Conservation (phyloP, 352 stramenopile species). For the Globisporangium paddicum region DNA sequence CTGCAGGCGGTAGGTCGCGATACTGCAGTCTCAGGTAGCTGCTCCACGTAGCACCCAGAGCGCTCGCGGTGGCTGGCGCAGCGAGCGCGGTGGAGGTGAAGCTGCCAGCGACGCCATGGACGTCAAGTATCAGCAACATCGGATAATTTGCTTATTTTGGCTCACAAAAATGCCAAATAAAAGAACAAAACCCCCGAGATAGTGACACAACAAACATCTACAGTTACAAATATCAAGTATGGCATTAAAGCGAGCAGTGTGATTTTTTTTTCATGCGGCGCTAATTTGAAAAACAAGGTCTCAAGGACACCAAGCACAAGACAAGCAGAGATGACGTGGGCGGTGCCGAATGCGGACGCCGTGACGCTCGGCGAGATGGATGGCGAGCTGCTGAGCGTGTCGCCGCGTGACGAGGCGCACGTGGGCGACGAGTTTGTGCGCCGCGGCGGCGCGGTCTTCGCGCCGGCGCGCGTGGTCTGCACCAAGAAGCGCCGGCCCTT, state of each 20-base stretch:
- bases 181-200: too few species aligned
- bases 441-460: constrained; percentile 48
- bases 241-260: too few species aligned
- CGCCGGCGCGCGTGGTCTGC: constrained; percentile 42
- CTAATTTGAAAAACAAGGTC: too few species aligned
- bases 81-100: constrained; percentile 26
- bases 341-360: constrained; percentile 50
- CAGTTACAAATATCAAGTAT: too few species aligned
- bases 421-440: constrained; percentile 64
- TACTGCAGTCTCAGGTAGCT: constrained; percentile 23
- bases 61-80: constrained; percentile 16
- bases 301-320: not conserved
- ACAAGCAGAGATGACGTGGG: constrained; percentile 44
- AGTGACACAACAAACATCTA: too few species aligned
- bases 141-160: too few species aligned
- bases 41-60: constrained; percentile 21
- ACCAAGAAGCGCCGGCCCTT: constrained; percentile 53
- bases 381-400: constrained; percentile 71
- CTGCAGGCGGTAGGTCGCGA: constrained; percentile 5
- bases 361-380: constrained; percentile 76
- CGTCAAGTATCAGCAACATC: constrained; percentile 23
- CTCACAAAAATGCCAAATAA: too few species aligned
- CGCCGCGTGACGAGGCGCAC: constrained; percentile 45
- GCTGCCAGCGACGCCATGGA: constrained; percentile 14
- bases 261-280: too few species aligned